These are phyloP conservation scores for Coemansia sp. DNA, from an alignment of 192 early-diverging fungal genomes.

Conservation along the genomic window DNA sequence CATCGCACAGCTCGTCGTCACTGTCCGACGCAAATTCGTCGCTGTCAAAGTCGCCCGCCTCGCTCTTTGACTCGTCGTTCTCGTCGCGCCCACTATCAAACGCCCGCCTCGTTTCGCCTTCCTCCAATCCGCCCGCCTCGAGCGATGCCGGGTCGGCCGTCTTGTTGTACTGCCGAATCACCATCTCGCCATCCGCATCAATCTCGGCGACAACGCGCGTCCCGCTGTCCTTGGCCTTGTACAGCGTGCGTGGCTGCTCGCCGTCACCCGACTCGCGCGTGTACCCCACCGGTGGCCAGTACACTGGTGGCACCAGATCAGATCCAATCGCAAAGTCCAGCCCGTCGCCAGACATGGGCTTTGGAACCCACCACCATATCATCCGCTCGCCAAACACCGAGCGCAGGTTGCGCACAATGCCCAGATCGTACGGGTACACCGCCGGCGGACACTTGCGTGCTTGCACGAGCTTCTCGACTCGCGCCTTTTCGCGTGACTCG, in stretches of 20 bases:
- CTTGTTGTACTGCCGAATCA: constrained; percentile 39
- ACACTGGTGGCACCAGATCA: constrained; percentile 40
- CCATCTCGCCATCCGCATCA: constrained; percentile 49
- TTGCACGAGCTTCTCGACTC: constrained; percentile 40
- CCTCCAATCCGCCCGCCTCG: constrained; percentile 29
- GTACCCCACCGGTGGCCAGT: constrained; percentile 78
- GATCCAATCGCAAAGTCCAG: constrained; percentile 58
- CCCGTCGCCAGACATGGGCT: constrained; percentile 59
- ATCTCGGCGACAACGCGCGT: constrained; percentile 33
- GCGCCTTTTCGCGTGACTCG: constrained; percentile 48
- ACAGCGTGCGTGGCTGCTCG: background rate
- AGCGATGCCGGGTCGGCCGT: constrained; percentile 34
- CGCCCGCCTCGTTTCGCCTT: background rate
- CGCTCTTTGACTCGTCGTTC: constrained; percentile 44
- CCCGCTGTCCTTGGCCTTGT: constrained; percentile 6
- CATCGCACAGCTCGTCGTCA: constrained; percentile 36
- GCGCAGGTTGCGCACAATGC: constrained; percentile 66
- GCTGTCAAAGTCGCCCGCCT: constrained; percentile 30
- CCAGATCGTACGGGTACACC: constrained; percentile 85
- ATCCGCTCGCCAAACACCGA: constrained; percentile 67
- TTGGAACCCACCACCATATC: constrained; percentile 77
- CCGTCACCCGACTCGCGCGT: constrained; percentile 26
- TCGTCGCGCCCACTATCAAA: constrained; percentile 46
- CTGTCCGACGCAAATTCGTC: constrained; percentile 40
- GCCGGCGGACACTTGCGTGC: constrained; percentile 53